Evolutionary conservation across 2,329 filamentous ascomycete genomes (phyloP).

Genomic region (Botrytis deweyae): DNA sequence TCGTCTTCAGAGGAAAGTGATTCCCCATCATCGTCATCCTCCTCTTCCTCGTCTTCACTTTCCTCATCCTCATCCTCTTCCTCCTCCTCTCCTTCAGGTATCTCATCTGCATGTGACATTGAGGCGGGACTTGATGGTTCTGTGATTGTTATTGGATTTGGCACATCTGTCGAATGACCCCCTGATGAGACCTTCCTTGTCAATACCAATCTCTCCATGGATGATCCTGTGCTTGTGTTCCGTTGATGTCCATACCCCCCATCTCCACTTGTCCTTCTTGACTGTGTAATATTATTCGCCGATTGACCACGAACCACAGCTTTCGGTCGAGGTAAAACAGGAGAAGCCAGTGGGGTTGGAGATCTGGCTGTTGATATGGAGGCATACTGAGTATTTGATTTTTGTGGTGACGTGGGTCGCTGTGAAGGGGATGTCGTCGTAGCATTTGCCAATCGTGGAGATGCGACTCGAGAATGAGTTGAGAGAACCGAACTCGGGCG

Average conservation of each 20-base stretch:
- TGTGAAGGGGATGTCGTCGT: conserved; percentile 22
- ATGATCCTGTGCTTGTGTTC: conserved; percentile 34
- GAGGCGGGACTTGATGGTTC: conserved; percentile 28
- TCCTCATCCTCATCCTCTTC: background rate
- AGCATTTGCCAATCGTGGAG: conserved; percentile 42
- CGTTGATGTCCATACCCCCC: conserved; percentile 30
- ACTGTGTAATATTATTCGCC: conserved; percentile 28
- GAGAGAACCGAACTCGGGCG: conserved; percentile 50
- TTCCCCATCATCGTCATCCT: conserved; percentile 14
- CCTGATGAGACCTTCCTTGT: conserved; percentile 30
- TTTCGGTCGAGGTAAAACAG: conserved; percentile 30
- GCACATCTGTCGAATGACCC: conserved; percentile 26
- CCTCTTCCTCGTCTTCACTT: conserved; percentile 24
- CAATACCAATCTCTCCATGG: conserved; percentile 28
- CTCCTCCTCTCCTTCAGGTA: conserved; percentile 16
- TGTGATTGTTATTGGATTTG: conserved; percentile 27
- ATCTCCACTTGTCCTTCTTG: conserved; percentile 33
- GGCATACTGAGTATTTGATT: conserved; percentile 39
- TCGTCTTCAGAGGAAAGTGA: conserved; percentile 20
- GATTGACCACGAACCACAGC: conserved; percentile 30
- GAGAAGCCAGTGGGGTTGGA: conserved; percentile 31
- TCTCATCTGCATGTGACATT: conserved; percentile 32
- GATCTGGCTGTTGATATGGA: conserved; percentile 31
- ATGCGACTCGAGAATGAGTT: conserved; percentile 45
- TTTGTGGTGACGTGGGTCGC: conserved; percentile 49